These are phyloP conservation scores for Aspergillus sp. DNA, from an alignment of 2,329 filamentous ascomycete genomes.

Conservation along the genomic window DNA sequence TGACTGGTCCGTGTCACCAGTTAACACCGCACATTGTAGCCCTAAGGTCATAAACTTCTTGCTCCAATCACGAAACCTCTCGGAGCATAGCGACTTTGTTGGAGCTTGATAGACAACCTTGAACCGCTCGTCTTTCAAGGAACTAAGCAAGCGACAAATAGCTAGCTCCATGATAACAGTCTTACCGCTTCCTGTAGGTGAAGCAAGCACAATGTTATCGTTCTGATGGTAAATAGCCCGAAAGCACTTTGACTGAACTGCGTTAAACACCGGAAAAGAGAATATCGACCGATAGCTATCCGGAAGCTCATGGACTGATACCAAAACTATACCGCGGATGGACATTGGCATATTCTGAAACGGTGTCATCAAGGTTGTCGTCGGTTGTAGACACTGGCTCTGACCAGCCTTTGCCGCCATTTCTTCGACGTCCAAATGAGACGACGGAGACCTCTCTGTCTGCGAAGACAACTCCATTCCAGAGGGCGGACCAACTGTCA, in stretches of 20 bases:
- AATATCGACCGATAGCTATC: slow-evolving; percentile 66
- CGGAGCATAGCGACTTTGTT: slow-evolving; percentile 74
- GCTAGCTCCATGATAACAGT: slow-evolving; percentile 75
- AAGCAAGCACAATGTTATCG: slow-evolving; percentile 72
- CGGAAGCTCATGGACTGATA: slow-evolving; percentile 56
- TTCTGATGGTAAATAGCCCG: slow-evolving; percentile 56
- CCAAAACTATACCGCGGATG: slow-evolving; percentile 54
- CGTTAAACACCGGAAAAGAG: slow-evolving; percentile 69
- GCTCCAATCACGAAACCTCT: slow-evolving; percentile 70
- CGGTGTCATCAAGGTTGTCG: background rate
- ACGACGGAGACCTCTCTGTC: background rate
- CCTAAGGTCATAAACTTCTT: slow-evolving; percentile 63
- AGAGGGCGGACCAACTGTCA: background rate
- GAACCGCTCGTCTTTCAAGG: slow-evolving; percentile 53
- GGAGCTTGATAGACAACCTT: slow-evolving; percentile 83
- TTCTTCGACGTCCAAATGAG: background rate
- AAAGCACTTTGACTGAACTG: slow-evolving; percentile 76
- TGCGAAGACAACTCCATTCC: background rate
- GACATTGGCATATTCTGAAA: slow-evolving; percentile 25
- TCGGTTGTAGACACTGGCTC: background rate
- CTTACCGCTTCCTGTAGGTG: slow-evolving; percentile 80
- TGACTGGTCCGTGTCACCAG: slow-evolving; percentile 66
- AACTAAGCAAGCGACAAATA: slow-evolving; percentile 63
- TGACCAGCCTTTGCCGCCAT: background rate
- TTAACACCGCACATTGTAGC: slow-evolving; percentile 67